A percentile compares a stretch with the other conserved stretches of the same genome.
phyloP scores from a whole-genome alignment of 225 moss, liverwort and hornwort genomes.

The Physcomitrium patens region DNA sequence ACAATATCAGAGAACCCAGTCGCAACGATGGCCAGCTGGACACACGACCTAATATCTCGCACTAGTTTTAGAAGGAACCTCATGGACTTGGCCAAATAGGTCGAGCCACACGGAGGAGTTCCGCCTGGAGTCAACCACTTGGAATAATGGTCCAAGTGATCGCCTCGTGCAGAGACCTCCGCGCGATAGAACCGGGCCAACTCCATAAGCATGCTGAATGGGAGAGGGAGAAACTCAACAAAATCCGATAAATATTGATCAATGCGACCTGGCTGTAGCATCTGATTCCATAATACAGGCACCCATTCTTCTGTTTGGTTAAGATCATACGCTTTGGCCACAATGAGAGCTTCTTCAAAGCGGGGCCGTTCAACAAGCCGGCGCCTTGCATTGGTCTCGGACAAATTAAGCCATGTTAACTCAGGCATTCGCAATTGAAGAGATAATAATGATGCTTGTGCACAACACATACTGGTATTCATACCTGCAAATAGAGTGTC shows the following conservation, averaged over 20 bases:
- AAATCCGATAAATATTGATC: constrained; percentile 89
- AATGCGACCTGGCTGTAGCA: constrained; percentile 70
- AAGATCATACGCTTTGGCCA: constrained; percentile 90
- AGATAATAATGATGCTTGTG: constrained; percentile 91
- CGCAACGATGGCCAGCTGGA: constrained; percentile 85
- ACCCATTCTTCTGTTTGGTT: constrained; percentile 96
- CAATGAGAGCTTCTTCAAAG: constrained; percentile 87
- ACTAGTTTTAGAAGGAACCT: constrained; percentile 78
- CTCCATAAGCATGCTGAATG: constrained; percentile 83
- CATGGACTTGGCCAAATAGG: constrained; percentile 79
- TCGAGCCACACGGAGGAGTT: constrained; percentile 55
- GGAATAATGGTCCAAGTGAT: constrained; percentile 70
- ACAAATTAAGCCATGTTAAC: constrained; percentile 69
- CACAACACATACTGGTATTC: constrained; percentile 87
- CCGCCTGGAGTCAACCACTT: constrained; percentile 83
- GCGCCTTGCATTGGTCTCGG: constrained; percentile 82
- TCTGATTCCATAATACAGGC: constrained; percentile 90
- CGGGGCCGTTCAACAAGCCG: constrained; percentile 82
- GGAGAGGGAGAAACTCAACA: constrained; percentile 79
- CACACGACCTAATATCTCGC: constrained; percentile 71
- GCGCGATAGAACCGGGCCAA: constrained; percentile 84
- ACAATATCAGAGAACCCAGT: constrained; percentile 90
- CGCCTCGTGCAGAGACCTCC: constrained; percentile 85
- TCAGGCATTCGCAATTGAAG: constrained; percentile 95
- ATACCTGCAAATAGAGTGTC: constrained; percentile 56